phyloP scores from a whole-genome alignment of 345 rosid genomes.

The Aquilaria sinensis region DNA sequence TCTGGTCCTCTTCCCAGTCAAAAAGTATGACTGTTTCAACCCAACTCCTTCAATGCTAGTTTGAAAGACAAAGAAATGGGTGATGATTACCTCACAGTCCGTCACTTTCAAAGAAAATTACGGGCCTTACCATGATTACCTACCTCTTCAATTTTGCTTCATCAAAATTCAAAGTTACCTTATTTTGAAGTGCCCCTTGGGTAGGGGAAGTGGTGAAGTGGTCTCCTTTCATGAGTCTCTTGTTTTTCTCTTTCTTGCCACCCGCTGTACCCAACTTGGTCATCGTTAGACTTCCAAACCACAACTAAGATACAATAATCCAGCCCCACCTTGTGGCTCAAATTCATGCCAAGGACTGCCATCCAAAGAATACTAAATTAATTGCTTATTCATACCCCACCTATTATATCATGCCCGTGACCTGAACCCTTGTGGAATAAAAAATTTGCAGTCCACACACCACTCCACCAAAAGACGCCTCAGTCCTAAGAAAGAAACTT shows the following conservation, averaged over 20 bases:
- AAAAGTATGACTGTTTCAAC: constrained; percentile 10
- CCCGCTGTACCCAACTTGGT: not conserved
- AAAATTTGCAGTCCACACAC: too few relatives aligned
- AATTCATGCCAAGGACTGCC: not conserved
- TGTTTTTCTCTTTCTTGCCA: constrained; percentile 15
- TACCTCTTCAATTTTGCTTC: constrained; percentile 23
- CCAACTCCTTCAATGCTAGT: constrained; percentile 6
- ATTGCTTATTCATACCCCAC: too few relatives aligned
- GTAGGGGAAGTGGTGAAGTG: constrained; percentile 1
- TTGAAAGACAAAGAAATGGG: constrained; percentile 15
- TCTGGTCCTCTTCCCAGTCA: constrained; percentile 36
- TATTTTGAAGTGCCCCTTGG: constrained; percentile 11
- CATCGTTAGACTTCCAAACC: too few relatives aligned
- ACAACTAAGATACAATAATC: too few relatives aligned
- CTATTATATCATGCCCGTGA: too few relatives aligned
- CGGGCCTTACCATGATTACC: not conserved
- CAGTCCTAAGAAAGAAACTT: not conserved
- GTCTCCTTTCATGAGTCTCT: constrained; percentile 16
- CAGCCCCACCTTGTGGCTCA: too few relatives aligned
- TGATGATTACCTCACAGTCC: too few relatives aligned
- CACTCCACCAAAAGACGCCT: not conserved
- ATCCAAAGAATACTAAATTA: not conserved
- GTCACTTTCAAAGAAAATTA: too few relatives aligned
- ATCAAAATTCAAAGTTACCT: constrained; percentile 14
- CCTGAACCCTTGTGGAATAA: too few relatives aligned